Conservation (phyloP, 306 rosid species). For the Fragaria iinumae region DNA sequence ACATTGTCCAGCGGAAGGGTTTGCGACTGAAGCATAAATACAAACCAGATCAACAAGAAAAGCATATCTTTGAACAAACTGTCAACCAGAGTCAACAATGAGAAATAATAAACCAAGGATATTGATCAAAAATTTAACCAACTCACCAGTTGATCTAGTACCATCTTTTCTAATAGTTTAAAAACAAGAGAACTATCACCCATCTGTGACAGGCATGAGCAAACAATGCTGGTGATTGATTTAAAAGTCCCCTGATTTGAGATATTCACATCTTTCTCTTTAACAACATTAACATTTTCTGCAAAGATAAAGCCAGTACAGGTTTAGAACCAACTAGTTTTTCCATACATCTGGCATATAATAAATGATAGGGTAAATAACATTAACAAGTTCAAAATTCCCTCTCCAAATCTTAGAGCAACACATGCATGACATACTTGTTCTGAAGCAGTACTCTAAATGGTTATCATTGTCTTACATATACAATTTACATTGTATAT, state of each 20-base stretch:
- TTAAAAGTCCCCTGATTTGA: constrained; percentile 37
- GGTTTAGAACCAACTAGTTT: constrained; percentile 9
- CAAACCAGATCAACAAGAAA: constrained; percentile 21
- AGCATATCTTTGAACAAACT: neutral
- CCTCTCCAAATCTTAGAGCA: neutral
- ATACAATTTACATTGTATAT: neutral
- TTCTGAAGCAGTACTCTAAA: neutral
- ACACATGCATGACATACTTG: neutral
- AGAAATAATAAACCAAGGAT: constrained; percentile 2
- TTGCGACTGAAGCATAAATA: constrained; percentile 34
- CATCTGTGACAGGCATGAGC: constrained; percentile 56
- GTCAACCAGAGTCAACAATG: constrained; percentile 1
- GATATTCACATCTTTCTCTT: constrained; percentile 32
- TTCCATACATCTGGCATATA: neutral
- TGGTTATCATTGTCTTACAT: neutral
- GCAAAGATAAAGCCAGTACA: constrained; percentile 26
- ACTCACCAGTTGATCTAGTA: constrained; percentile 62
- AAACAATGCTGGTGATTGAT: constrained; percentile 43
- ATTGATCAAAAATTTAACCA: constrained; percentile 11
- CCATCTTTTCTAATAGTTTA: constrained; percentile 50
- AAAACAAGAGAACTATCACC: constrained; percentile 64
- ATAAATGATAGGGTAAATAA: neutral
- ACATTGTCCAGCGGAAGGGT: constrained; percentile 60
- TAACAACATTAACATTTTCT: constrained; percentile 40
- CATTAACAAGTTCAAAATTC: neutral